Base-by-base conservation (phyloP, 805 yeast genomes). In the Starmerella vaccinii region DNA sequence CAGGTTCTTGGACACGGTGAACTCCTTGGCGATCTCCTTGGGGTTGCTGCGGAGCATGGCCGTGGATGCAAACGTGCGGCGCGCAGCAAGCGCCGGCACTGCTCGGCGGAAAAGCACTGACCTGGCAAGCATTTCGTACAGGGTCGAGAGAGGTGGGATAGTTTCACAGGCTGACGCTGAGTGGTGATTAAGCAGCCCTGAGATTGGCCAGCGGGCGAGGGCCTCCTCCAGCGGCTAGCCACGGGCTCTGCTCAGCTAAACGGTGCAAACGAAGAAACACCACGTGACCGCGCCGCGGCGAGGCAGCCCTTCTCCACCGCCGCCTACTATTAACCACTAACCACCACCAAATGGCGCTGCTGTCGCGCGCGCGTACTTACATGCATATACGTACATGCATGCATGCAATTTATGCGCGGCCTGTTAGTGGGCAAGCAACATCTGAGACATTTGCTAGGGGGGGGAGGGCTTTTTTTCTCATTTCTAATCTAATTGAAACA, bases 1-100 rank as follows among this genome's bases (percentile, higher is more conserved):
- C 63, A 90, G 76, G 52, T 45, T 55, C 29, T 43, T 49, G 26
- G 61, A 57, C 49, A 51, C 51, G 49, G 51, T 51, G 55, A 47
- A 53, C 33, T 58, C 61, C 10, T 50, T 49, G 29, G 57, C 18
- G 29, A 51, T 53, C 44, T 50, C 53, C 51, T 55, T 54, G 30
- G 24, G 38, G 41, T 15, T 49, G 49, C 47, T 23, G 48, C 30
- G 49, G 34, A 49, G 30, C 16, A 29, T 7, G 19, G 53, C 42
- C 16, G 56, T 30, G 5, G 55, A 29, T 10, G 53, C 34, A 27
- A 57, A 38, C 22, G 45, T 30, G 30, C 60, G 60, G 46, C 51
- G 53, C 23, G 55, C 42, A 13, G 35, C 32, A 5, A 49, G 19
- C 5, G 47, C 26, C 32, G 54, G 49, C 23, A 45, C 56, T n/a